These are phyloP conservation scores for Geosmithia flava DNA, from an alignment of 2,329 filamentous ascomycete genomes.

Conservation along the genomic window DNA sequence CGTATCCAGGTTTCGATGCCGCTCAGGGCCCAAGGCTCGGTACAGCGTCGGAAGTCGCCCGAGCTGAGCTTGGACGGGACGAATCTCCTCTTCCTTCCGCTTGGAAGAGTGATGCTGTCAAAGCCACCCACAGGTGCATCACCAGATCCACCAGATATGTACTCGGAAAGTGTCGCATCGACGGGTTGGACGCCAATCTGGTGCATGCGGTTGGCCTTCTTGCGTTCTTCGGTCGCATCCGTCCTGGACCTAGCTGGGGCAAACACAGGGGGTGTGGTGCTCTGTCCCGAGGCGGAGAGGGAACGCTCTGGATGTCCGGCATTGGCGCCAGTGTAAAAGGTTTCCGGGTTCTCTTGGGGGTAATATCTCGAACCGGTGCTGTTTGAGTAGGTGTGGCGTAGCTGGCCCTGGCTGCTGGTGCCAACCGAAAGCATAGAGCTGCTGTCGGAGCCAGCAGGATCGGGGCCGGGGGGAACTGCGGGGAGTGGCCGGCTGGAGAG, in stretches of 20 bases:
- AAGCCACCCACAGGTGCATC: constrained; percentile 47
- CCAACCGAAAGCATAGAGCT: constrained; percentile 37
- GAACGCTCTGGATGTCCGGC: constrained; percentile 45
- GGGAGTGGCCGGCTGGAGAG: constrained; percentile 53
- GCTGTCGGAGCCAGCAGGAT: constrained; percentile 43
- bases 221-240: constrained; percentile 67
- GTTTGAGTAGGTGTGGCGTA: constrained; percentile 1
- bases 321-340: constrained; percentile 24
- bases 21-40: constrained; percentile 87
- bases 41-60: constrained; percentile 72
- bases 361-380: constrained; percentile 10
- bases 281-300: constrained; percentile 73
- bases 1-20: constrained; percentile 79
- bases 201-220: constrained; percentile 35
- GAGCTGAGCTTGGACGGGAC: constrained; percentile 71
- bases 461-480: constrained; percentile 35
- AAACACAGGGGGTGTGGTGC: constrained; percentile 64
- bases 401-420: constrained; percentile 15
- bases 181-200: constrained; percentile 33
- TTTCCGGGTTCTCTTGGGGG: constrained; percentile 32
- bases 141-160: constrained; percentile 34
- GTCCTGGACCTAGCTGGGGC: constrained; percentile 88
- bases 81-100: constrained; percentile 70
- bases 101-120: constrained; percentile 75
- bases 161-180: constrained; percentile 39